These are phyloP conservation scores for Mucor saturninus DNA, from an alignment of 371 early-diverging fungal species.

Conservation along the genomic window DNA sequence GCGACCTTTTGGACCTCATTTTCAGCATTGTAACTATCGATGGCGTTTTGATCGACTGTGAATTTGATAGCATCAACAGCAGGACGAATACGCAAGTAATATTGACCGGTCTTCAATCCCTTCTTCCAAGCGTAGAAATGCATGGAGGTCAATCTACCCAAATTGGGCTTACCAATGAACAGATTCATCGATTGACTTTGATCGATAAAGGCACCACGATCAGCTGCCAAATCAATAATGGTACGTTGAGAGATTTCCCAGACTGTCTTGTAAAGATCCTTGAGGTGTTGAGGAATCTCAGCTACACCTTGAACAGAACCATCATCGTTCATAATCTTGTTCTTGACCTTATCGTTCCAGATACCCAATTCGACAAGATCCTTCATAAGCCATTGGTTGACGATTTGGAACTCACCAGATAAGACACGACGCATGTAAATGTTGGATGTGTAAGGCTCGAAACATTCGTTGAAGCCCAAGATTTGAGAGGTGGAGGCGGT, in stretches of 20 bases:
- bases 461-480: slow-evolving; percentile 98
- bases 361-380: slow-evolving; percentile 90
- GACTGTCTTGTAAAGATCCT: slow-evolving; percentile 96
- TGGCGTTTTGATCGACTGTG: slow-evolving; percentile 68
- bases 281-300: slow-evolving; percentile 90
- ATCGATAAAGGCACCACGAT: slow-evolving; percentile 98
- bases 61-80: slow-evolving; percentile 98
- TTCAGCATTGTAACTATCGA: slow-evolving; percentile 43
- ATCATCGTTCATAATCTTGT: slow-evolving; percentile 93
- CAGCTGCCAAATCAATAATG: slow-evolving; percentile 87
- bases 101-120: slow-evolving; percentile 99
- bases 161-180: slow-evolving; percentile 92
- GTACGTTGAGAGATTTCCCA: slow-evolving; percentile 97
- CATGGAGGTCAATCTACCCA: slow-evolving; percentile 95
- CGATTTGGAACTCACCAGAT: slow-evolving; percentile 99
- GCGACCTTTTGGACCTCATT: slow-evolving; percentile 1
- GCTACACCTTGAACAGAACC: slow-evolving; percentile 88
- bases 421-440: slow-evolving; percentile 98
- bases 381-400: slow-evolving; percentile 93
- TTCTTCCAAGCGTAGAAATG: slow-evolving; percentile 99
- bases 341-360: slow-evolving; percentile 96
- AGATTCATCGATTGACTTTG: slow-evolving; percentile 99
- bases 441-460: slow-evolving; percentile 99
- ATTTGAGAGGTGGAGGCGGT: slow-evolving; percentile 99
- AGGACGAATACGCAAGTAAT: slow-evolving; percentile 98